Evolutionary conservation across 106 monocot species (phyloP).

Genomic region (Acorus calamus): DNA sequence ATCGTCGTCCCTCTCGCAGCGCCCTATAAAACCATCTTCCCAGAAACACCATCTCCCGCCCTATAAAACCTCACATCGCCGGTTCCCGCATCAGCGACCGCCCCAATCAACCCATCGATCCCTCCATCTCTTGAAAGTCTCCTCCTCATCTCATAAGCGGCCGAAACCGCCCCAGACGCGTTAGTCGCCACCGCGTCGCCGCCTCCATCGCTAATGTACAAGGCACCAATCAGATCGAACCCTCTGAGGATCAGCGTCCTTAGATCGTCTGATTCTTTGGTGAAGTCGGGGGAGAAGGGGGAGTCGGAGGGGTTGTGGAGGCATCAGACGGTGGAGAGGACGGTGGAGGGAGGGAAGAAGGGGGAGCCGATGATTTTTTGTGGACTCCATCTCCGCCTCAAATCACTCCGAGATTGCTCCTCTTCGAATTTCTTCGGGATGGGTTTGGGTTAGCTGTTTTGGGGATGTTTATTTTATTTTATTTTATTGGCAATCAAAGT

Average conservation of each 20-base stretch:
- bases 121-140: conserved; percentile 32
- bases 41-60: conserved; percentile 20
- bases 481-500: too few relatives aligned
- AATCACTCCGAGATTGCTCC: too few relatives aligned
- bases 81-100: conserved; percentile 19
- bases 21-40: too few relatives aligned
- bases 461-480: too few relatives aligned
- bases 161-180: conserved; percentile 45
- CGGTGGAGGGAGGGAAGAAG: conserved; percentile 25
- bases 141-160: conserved; percentile 35
- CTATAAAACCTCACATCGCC: conserved; percentile 50
- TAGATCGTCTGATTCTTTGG: conserved; percentile 62
- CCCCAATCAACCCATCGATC: conserved; percentile 46
- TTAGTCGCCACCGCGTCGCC: conserved; percentile 41
- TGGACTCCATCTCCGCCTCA: too few relatives aligned
- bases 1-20: too few relatives aligned
- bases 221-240: conserved; percentile 71
- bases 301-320: conserved; percentile 8
- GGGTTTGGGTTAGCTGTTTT: too few relatives aligned
- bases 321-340: conserved; percentile 22
- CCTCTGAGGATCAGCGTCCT: conserved; percentile 55
- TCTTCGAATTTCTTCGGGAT: too few relatives aligned
- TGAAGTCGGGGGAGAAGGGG: conserved; percentile 18
- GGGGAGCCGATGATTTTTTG: conserved; percentile 30
- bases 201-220: conserved; percentile 30